Base-by-base conservation (phyloP, 2,329 filamentous ascomycete species). In the Furcasterigmium sp. region DNA sequence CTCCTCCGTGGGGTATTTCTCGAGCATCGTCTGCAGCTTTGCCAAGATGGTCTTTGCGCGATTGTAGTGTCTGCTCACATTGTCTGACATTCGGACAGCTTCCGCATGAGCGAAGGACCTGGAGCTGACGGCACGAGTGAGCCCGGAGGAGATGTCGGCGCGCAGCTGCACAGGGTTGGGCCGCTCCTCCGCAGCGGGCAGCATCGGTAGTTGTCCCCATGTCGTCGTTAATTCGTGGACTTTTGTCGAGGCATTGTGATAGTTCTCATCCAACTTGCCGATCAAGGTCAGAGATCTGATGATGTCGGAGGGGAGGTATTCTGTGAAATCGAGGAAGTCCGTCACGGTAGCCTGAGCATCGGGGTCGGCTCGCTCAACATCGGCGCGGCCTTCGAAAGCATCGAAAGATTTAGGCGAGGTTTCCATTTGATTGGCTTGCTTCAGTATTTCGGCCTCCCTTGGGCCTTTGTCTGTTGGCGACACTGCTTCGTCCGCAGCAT, bases 311-410 rank as follows among this genome's bases (percentile, higher is more conserved):
- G 82, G 80, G 1, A 85, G 73, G 60, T 85, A 83, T 59, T 86
- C 82, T 52, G 80, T 84, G 51, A 81, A 82, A 57, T 85, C 81
- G 58, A 85, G 75, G 56, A 84, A 85, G 60, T 85, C 81, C 46
- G 78, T 83, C 15, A 84, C 75, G n/a, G 80, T 84, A 7, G 82
- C 80, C 53, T 84, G 80, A 20, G 79, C 79, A 65, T 85, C 82
- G 6, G 81, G 81, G 50, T 85, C 81, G 42, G 73, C 70, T 51
- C 76, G 75, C 57, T 75, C 65, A n/a, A 11, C 7, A 11, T 26
- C 23, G 23, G 23, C 23, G 23, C 23, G 23, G 7, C 7, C 23
- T 11, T 26, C 23, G 11, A 26, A 26, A 11, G 23, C 18, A 45
- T 69, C 67, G 48, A 78, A 66, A 2, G 70, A 61, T 44, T 63